phyloP scores from a whole-genome alignment of 768 basidiomycete genomes.

The Pisolithus albus region DNA sequence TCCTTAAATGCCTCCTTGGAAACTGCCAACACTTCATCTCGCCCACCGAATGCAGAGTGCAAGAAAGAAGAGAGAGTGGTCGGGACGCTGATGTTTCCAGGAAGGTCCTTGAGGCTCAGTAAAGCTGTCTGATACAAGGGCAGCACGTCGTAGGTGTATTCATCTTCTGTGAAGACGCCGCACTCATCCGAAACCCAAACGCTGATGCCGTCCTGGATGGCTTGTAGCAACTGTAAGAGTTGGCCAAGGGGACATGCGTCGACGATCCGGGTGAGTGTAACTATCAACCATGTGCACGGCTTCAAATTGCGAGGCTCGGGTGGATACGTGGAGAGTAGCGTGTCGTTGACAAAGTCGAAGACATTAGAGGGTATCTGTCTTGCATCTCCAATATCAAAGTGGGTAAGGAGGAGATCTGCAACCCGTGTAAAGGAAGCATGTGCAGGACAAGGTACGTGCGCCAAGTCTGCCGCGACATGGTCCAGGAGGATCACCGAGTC shows the following conservation, averaged over 20 bases:
- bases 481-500: constrained; percentile 51
- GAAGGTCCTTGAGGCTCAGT: constrained; percentile 43
- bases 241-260: constrained; percentile 50
- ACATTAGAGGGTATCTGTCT: constrained; percentile 48
- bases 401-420: constrained; percentile 54
- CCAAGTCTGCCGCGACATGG: constrained; percentile 44
- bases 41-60: constrained; percentile 51
- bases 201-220: constrained; percentile 46
- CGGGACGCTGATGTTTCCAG: constrained; percentile 34
- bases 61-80: constrained; percentile 44
- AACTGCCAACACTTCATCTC: constrained; percentile 38
- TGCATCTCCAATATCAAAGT: constrained; percentile 44
- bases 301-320: constrained; percentile 49
- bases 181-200: constrained; percentile 62
- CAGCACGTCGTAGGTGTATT: constrained; percentile 55
- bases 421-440: constrained; percentile 44
- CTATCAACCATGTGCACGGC: constrained; percentile 55
- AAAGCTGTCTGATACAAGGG: constrained; percentile 58
- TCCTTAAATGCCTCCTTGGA: constrained; percentile 49
- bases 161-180: constrained; percentile 41
- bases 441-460: constrained; percentile 32
- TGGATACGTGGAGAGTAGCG: constrained; percentile 58
- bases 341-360: constrained; percentile 54
- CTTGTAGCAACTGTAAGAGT: constrained; percentile 38
- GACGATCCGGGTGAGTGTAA: constrained; percentile 47